phyloP scores from a whole-genome alignment of 169 alveolate genomes.

The Eimeria zaria region DNA sequence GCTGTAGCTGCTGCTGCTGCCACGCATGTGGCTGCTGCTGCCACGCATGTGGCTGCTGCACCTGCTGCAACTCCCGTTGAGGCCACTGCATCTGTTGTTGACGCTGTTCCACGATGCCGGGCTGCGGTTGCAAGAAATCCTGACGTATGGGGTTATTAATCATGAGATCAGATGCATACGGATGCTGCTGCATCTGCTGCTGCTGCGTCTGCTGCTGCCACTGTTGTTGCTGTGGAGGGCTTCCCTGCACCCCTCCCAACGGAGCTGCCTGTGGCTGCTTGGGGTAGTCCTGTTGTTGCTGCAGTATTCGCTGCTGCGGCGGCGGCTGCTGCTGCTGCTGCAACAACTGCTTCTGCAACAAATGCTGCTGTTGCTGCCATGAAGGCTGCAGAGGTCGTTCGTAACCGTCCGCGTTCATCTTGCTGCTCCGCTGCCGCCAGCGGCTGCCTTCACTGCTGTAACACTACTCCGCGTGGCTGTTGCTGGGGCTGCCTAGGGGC shows the following conservation, averaged over 20 bases:
- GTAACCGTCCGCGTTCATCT: conserved; percentile 28
- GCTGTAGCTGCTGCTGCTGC: background rate
- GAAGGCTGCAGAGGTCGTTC: conserved; percentile 27
- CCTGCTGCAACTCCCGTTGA: conserved; percentile 42
- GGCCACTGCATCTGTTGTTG: conserved; percentile 51
- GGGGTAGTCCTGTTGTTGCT: conserved; percentile 10
- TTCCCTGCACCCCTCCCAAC: background rate
- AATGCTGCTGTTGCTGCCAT: conserved; percentile 47
- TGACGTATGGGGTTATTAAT: background rate
- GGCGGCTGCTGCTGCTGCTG: no score
- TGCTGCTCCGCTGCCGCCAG: conserved; percentile 15
- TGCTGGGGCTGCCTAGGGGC: conserved; percentile 39
- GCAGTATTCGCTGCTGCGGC: background rate
- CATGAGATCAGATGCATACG: background rate
- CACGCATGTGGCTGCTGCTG: conserved; percentile 11
- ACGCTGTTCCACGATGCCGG: background rate
- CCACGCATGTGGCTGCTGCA: background rate
- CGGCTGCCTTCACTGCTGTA: conserved; percentile 38
- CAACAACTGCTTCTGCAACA: conserved; percentile 6
- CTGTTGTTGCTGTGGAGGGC: conserved; percentile 6
- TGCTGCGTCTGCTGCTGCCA: no score
- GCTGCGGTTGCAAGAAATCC: background rate
- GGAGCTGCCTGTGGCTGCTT: background rate
- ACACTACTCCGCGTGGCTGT: background rate
- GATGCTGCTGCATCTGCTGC: conserved; percentile 35